phyloP scores from a whole-genome alignment of 2,329 filamentous ascomycete genomes.

The Nemania sp. region DNA sequence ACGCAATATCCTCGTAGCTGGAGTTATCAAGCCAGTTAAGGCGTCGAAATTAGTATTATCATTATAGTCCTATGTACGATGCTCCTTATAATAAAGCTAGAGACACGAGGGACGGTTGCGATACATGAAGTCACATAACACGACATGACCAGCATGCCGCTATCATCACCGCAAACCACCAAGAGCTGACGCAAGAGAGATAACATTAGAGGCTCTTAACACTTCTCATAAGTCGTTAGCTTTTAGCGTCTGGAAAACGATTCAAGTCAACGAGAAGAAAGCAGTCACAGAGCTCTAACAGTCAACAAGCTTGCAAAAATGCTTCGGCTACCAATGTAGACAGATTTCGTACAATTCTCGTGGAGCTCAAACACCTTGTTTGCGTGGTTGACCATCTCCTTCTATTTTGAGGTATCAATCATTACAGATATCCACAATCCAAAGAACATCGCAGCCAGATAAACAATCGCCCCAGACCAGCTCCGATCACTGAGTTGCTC shows the following conservation, averaged over 20 bases:
- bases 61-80: neutral
- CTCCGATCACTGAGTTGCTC: conserved; percentile 45
- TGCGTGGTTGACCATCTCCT: conserved; percentile 41
- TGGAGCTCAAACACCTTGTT: conserved; percentile 21
- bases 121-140: neutral
- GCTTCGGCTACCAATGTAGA: conserved; percentile 1
- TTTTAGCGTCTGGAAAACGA: neutral
- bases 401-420: conserved; percentile 51
- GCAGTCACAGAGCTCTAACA: neutral
- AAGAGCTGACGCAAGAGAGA: too few species aligned
- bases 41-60: neutral
- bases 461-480: conserved; percentile 46
- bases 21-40: too few species aligned
- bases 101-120: neutral
- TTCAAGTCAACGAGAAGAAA: neutral
- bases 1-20: too few species aligned
- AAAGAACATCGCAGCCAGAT: conserved; percentile 38
- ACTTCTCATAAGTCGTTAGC: neutral
- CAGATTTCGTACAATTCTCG: conserved; percentile 7
- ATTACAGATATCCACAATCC: conserved; percentile 45
- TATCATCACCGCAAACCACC: neutral
- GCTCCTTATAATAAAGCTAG: neutral
- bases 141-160: neutral
- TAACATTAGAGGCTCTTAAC: neutral
- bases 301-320: neutral